Conservation (phyloP, 208 protist species). For the Leishmania gerbilli region DNA sequence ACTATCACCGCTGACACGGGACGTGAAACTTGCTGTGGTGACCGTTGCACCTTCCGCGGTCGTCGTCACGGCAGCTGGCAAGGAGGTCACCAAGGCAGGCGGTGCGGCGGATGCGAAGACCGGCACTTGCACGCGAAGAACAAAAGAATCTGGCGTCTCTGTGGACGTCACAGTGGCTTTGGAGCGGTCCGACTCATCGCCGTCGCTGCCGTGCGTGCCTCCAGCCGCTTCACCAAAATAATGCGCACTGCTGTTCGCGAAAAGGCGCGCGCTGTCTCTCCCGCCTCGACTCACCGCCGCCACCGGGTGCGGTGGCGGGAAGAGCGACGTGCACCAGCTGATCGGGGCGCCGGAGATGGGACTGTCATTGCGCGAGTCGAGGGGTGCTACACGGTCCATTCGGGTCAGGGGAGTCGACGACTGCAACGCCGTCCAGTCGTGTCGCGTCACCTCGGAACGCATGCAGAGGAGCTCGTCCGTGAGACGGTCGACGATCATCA, state of each 20-base stretch:
- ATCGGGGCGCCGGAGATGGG: not conserved
- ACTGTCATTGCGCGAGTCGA: not conserved
- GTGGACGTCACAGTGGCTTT: not conserved
- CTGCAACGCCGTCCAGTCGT: constrained; percentile 20
- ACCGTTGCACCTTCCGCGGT: not conserved
- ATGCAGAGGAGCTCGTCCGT: constrained; percentile 29
- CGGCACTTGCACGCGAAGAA: constrained; percentile 27
- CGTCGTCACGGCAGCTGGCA: not conserved
- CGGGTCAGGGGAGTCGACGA: constrained; percentile 22
- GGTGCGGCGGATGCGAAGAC: constrained; percentile 17
- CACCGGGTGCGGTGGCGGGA: not conserved
- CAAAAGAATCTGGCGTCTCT: constrained; percentile 9
- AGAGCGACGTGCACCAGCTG: not conserved
- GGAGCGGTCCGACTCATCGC: not conserved
- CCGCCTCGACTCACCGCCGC: not conserved
- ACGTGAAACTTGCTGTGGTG: not conserved
- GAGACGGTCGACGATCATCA: constrained; percentile 15
- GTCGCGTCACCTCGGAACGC: constrained; percentile 18
- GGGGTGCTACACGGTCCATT: constrained; percentile 19
- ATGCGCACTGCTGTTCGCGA: not conserved
- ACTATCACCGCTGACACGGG: not conserved
- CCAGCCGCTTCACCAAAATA: not conserved
- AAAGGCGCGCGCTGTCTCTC: not conserved
- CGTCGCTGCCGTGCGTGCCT: not conserved
- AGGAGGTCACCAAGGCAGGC: constrained; percentile 3